These are phyloP conservation scores for Rhododendron kiyosumense DNA, from an alignment of 148 eudicot genomes.

Conservation along the genomic window DNA sequence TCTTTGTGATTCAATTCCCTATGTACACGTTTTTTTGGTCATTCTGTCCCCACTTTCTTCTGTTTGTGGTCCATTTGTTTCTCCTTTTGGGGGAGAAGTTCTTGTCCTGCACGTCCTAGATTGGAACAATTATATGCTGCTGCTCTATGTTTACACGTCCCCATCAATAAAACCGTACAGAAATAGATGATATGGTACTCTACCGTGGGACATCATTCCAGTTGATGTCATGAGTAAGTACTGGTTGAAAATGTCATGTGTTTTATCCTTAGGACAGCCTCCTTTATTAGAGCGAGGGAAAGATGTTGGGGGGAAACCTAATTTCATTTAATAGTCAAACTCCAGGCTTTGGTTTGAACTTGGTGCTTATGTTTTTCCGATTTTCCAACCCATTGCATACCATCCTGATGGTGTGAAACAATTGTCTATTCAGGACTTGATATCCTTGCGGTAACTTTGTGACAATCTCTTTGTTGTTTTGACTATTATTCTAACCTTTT, in stretches of 20 bases:
- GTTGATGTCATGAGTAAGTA: neutral
- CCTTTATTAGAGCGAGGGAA: neutral
- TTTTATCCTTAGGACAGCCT: neutral
- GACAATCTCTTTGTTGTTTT: neutral
- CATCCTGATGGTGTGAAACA: neutral
- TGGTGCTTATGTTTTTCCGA: neutral
- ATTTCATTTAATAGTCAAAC: neutral
- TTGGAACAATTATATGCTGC: neutral
- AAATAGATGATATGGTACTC: neutral
- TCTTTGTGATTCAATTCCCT: neutral
- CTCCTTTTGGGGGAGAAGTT: neutral
- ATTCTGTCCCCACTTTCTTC: conserved; percentile 1
- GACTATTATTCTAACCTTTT: neutral
- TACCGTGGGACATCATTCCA: neutral
- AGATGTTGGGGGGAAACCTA: conserved; percentile 1
- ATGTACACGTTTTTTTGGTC: neutral
- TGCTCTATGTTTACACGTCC: neutral
- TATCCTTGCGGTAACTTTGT: neutral
- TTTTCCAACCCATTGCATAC: neutral
- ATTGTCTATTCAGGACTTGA: neutral
- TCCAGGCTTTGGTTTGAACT: neutral
- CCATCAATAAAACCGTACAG: neutral
- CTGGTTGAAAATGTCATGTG: neutral
- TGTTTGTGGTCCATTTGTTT: neutral
- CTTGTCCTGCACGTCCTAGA: neutral